Evolutionary conservation across 2,329 filamentous ascomycete species (phyloP).

Genomic region (Trichoderma koningiopsis): DNA sequence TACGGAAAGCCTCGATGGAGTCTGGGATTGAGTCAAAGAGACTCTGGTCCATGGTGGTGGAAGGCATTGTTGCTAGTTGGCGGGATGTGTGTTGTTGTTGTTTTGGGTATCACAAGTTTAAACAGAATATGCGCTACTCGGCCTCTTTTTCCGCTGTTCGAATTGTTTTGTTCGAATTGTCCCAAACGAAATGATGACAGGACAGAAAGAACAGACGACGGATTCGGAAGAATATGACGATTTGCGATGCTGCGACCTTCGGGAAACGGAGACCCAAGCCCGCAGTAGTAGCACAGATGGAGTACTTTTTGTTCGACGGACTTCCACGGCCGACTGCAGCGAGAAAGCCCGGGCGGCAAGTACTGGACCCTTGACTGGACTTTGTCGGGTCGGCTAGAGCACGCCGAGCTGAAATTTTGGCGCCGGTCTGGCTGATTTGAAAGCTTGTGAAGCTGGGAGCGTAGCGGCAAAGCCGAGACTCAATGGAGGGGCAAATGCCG

Average conservation of each 20-base stretch:
- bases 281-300: neutral
- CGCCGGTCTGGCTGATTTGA: neutral
- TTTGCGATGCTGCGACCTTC: neutral
- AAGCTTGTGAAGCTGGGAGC: neutral
- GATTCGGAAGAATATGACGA: neutral
- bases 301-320: slow-evolving; percentile 12
- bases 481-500: slow-evolving; percentile 13
- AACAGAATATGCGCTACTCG: neutral
- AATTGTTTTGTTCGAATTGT: neutral
- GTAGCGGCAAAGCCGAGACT: slow-evolving; percentile 4
- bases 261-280: neutral
- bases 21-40: slow-evolving; percentile 68
- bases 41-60: slow-evolving; percentile 51
- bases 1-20: slow-evolving; percentile 65
- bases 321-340: slow-evolving; percentile 8
- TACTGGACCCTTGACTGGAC: neutral
- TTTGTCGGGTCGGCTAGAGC: neutral
- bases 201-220: neutral
- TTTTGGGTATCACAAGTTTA: neutral
- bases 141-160: neutral
- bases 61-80: slow-evolving; percentile 47
- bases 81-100: neutral
- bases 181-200: neutral
- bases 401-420: slow-evolving; percentile 10
- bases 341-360: neutral